Conservation (phyloP, 1,139 yeast species). For the Meyerozyma carpophila region DNA sequence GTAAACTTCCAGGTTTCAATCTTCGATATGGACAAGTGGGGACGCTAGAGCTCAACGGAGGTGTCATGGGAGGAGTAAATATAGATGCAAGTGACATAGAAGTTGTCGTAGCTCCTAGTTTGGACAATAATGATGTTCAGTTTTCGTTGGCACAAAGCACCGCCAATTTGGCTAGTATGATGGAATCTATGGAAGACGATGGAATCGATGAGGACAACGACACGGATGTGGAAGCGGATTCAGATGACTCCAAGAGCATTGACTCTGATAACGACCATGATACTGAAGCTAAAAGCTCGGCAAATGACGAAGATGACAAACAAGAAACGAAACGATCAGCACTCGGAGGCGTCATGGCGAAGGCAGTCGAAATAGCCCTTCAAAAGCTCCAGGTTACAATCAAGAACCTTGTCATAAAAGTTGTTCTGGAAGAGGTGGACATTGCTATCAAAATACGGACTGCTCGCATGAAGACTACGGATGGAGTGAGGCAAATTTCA, state of each 20-base stretch:
- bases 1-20: slow-evolving; percentile 58
- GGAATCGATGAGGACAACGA: slow-evolving; percentile 11
- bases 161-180: slow-evolving; percentile 58
- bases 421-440: slow-evolving; percentile 47
- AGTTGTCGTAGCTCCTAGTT: slow-evolving; percentile 49
- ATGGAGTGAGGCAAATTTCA: slow-evolving; percentile 42
- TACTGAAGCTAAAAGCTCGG: neutral
- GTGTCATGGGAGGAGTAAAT: slow-evolving; percentile 62
- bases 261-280: slow-evolving; percentile 6
- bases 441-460: slow-evolving; percentile 39
- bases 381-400: slow-evolving; percentile 53
- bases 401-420: slow-evolving; percentile 36
- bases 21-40: slow-evolving; percentile 61
- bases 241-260: slow-evolving; percentile 12
- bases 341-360: slow-evolving; percentile 52
- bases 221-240: slow-evolving; percentile 10
- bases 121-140: slow-evolving; percentile 30
- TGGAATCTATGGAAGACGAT: slow-evolving; percentile 13
- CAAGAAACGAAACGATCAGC: slow-evolving; percentile 16
- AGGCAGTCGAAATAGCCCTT: slow-evolving; percentile 65
- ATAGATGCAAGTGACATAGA: slow-evolving; percentile 54
- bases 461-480: slow-evolving; percentile 34
- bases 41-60: slow-evolving; percentile 42
- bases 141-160: slow-evolving; percentile 57
- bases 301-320: slow-evolving; percentile 1